Evolutionary conservation across 192 early-diverging fungal species (phyloP), one percentile per base, ranked within the genome.

Genomic region (Umbelopsis isabellina): DNA sequence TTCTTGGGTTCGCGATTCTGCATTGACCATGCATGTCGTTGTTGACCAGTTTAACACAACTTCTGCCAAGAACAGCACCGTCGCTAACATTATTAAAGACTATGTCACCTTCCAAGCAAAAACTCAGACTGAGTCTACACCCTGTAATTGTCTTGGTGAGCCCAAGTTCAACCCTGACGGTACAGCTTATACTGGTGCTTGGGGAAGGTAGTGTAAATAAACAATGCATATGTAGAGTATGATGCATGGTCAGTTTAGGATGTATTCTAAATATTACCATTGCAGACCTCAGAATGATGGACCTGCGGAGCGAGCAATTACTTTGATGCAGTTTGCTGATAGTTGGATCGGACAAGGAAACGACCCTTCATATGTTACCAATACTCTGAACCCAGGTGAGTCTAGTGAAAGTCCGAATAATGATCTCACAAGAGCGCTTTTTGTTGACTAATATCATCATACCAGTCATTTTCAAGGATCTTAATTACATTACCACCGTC

Each of bases 241-340:
- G n/a, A n/a, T n/a, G n/a, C n/a, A n/a, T n/a, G n/a, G n/a, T n/a
- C n/a, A n/a, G n/a, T n/a, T n/a, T n/a, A 20, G 48, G 6, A 6
- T 49, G 12, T 9, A 25, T 25, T 25, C 21, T 52, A 1, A 25
- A 27, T 9, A 1, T 52, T 52, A 13, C 11, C 68, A 27, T 21
- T 22, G 22, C 52, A 83, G 88, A 30, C 90, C 90, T n/a, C 90
- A 91, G 66, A 85, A 89, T 74, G 90, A 91, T 72, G 88, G 88
- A 16, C 90, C 90, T 25, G 88, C 87, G 9, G 78, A 87, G 41
- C 80, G 88, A 6, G 78, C 76, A 18, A 68, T 64, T 12, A 68
- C 80, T 23, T 49, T 82, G 68, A 82, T 82, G 5, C 47, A 69
- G 11, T 84, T 85, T 72, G 74, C 78, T 20, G 70, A 81, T 18